Base-by-base conservation (phyloP, 768 basidiomycete genomes). In the Epithele typhae region DNA sequence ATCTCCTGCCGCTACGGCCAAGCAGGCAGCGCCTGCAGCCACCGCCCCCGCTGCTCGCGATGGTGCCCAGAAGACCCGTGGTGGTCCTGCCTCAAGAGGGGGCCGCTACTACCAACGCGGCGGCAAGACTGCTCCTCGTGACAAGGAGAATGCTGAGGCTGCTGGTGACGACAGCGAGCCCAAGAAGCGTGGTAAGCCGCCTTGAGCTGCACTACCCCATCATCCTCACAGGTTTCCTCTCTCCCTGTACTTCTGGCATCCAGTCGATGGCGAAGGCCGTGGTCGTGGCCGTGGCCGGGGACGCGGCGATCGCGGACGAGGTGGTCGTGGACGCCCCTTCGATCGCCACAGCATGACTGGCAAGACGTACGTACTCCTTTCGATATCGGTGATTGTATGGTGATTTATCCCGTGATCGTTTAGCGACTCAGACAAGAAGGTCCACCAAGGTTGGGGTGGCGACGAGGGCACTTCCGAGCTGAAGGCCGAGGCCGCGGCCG, bases 391-490 rank as follows among this genome's bases (percentile, higher is more conserved):
- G 6, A 6, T 9, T 17, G 8, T 9, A 19, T 19, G 15, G 9
- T n/a, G 8, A 17, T 36, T 36, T 8, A 36, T 6, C 9, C 18
- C 37, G 19, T 23, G 4, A 15, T 5, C 53, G 47, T 49, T 45
- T 56, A 93, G 90, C 65, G 95, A 98, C 70, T 86, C 90, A 37
- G 89, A 93, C 57, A 98, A 97, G 79, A 92, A 91, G 73, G 71
- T 94, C 59, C 87, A 91, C 65, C 87, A 92, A 63, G 86, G 84
- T 55, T 98, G 95, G 95, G 95, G 95, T 54, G 90, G 87, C 34
- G 91, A 93, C 54, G 89, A 93, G 58, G 92, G 87, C 57, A 76
- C 72, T 56, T 66, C 86, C 32, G 95, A 97, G 68, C 76, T 91
- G 60, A 84, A 84, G 70, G 76, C 74, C 25, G 94, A 97, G 65